Percentiles rank a stretch among this genome's conserved stretches.
Conservation (phyloP, 2,329 filamentous ascomycete species). For the Beauveria asiatica region DNA sequence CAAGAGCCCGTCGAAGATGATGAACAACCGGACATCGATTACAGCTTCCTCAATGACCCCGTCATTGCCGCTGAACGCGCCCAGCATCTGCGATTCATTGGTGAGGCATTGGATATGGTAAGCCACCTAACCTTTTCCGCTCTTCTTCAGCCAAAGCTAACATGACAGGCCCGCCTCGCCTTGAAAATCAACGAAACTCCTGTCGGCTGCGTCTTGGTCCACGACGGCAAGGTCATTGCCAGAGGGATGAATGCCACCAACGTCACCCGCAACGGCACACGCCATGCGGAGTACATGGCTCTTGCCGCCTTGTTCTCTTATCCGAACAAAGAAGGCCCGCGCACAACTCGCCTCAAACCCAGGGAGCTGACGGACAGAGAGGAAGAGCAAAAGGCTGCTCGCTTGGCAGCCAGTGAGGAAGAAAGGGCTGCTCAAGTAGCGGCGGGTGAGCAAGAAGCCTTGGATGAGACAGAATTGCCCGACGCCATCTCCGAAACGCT, state of each 20-base stretch:
- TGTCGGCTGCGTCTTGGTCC: constrained; percentile 89
- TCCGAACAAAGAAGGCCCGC: constrained; percentile 21
- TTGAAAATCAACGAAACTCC: constrained; percentile 85
- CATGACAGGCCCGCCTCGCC: constrained; percentile 67
- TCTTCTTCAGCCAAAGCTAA: constrained; percentile 15
- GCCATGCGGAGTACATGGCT: constrained; percentile 92
- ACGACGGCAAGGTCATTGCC: constrained; percentile 70
- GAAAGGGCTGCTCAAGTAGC: constrained; percentile 15
- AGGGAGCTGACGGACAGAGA: constrained; percentile 21
- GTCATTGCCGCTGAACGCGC: constrained; percentile 24
- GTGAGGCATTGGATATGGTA: constrained; percentile 81
- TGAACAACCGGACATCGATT: neutral
- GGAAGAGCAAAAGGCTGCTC: constrained; percentile 11
- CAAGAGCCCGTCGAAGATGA: neutral
- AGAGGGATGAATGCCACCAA: constrained; percentile 97
- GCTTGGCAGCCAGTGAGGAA: constrained; percentile 17
- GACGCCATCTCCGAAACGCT: constrained; percentile 14
- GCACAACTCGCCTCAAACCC: constrained; percentile 25
- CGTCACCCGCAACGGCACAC: constrained; percentile 78
- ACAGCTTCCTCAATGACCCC: constrained; percentile 18
- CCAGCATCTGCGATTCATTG: constrained; percentile 56
- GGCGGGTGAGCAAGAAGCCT: neutral
- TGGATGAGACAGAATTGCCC: neutral
- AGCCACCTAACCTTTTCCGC: constrained; percentile 14
- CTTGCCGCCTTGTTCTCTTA: constrained; percentile 50